Evolutionary conservation across 176 grass and related monocot species (phyloP).

Genomic region (Raddia distichophylla): DNA sequence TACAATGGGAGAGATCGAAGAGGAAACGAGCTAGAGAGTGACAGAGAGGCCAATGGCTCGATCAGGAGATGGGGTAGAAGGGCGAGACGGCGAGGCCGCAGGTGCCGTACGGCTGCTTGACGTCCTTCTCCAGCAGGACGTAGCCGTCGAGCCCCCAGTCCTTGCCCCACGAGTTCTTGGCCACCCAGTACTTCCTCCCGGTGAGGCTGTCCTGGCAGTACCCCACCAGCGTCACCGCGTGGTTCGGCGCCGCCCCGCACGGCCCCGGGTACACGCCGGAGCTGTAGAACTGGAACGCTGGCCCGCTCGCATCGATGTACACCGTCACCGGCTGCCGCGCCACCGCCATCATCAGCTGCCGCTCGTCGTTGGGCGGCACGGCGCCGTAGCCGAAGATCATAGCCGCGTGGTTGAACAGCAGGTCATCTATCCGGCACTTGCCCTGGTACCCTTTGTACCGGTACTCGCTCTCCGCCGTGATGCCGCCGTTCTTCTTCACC

Average conservation of each 20-base stretch:
- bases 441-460: not conserved
- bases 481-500: conserved; percentile 6
- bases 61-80: conserved; percentile 38
- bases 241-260: conserved; percentile 25
- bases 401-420: conserved; percentile 8
- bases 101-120: conserved; percentile 14
- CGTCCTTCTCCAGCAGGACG: conserved; percentile 45
- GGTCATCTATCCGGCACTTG: conserved; percentile 14
- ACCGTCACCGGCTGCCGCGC: conserved; percentile 56
- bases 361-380: conserved; percentile 41
- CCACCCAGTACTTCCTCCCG: conserved; percentile 44
- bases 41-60: too few relatives aligned
- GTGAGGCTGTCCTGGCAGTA: conserved; percentile 39
- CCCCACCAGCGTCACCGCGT: conserved; percentile 49
- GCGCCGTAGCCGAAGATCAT: not conserved
- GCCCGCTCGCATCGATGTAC: conserved; percentile 36
- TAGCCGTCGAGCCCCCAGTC: conserved; percentile 56
- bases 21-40: not conserved
- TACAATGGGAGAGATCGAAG: not conserved
- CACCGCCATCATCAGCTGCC: conserved; percentile 40
- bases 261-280: conserved; percentile 47
- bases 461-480: conserved; percentile 16
- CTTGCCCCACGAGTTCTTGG: conserved; percentile 59
- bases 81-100: conserved; percentile 46
- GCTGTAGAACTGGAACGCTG: conserved; percentile 53